These are phyloP conservation scores for Phytophthora constricta DNA, from an alignment of 352 stramenopile species.

Conservation along the genomic window DNA sequence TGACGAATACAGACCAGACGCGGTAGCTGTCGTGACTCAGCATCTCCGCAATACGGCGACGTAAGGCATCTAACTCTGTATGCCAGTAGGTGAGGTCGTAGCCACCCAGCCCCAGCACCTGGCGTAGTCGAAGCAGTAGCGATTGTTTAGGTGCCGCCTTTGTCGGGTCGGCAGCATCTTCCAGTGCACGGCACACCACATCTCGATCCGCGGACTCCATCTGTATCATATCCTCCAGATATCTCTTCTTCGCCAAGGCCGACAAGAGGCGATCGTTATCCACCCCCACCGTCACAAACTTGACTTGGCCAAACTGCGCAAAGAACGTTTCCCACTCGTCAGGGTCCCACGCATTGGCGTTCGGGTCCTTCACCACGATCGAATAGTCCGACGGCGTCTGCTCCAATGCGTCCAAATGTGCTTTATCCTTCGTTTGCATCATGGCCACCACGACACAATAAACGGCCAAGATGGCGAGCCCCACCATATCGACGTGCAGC, in stretches of 20 bases:
- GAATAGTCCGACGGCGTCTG: conserved; percentile 80
- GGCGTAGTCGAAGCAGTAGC: conserved; percentile 38
- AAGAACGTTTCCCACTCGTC: conserved; percentile 80
- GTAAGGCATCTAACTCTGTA: conserved; percentile 51
- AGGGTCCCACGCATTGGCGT: conserved; percentile 64
- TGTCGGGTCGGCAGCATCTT: conserved; percentile 44
- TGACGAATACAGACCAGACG: conserved; percentile 80
- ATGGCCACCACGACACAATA: conserved; percentile 55
- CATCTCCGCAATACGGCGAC: conserved; percentile 47
- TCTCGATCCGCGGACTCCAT: conserved; percentile 62
- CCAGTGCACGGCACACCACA: conserved; percentile 37
- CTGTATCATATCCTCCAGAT: conserved; percentile 73
- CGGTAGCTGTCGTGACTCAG: conserved; percentile 50
- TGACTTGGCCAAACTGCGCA: conserved; percentile 67
- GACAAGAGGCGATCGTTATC: conserved; percentile 68
- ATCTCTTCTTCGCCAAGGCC: conserved; percentile 64
- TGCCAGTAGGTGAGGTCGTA: conserved; percentile 74
- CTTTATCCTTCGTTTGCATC: conserved; percentile 52
- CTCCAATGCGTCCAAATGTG: conserved; percentile 58
- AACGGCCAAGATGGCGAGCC: conserved; percentile 51
- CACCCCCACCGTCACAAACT: conserved; percentile 73
- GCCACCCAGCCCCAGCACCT: conserved; percentile 45
- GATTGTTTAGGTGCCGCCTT: conserved; percentile 24
- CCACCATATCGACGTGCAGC: conserved; percentile 65
- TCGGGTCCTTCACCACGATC: conserved; percentile 74